Conservation (phyloP, 2,329 filamentous ascomycete species). For the Diaporthe batatas region DNA sequence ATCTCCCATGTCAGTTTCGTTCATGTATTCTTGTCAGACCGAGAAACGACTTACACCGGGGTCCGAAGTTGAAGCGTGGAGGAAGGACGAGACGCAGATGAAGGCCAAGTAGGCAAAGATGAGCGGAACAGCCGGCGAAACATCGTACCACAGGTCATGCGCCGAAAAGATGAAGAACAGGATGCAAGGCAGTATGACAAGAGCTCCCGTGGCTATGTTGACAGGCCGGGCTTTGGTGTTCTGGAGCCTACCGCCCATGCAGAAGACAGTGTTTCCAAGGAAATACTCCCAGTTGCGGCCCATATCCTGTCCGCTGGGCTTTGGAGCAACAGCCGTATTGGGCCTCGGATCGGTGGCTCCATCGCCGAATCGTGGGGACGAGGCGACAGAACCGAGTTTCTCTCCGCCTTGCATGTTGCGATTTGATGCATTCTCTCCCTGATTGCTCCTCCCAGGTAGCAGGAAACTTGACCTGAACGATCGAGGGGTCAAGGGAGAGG, state of each 20-base stretch:
- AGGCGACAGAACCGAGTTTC: conserved; percentile 85
- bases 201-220: conserved; percentile 85
- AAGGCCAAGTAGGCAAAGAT: conserved; percentile 93
- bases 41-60: conserved; percentile 79
- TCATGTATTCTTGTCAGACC: background rate
- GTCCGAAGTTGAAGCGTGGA: conserved; percentile 92
- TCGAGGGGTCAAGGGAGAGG: conserved; percentile 76
- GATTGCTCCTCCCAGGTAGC: conserved; percentile 69
- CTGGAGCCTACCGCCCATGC: conserved; percentile 85
- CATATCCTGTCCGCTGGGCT: conserved; percentile 53
- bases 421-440: conserved; percentile 61
- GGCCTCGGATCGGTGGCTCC: conserved; percentile 24
- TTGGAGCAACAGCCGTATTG: conserved; percentile 50
- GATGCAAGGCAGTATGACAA: conserved; percentile 82
- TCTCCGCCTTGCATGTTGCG: conserved; percentile 78
- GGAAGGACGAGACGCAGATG: conserved; percentile 90
- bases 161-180: conserved; percentile 91
- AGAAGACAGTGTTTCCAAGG: conserved; percentile 92
- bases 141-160: conserved; percentile 85
- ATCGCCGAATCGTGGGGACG: conserved; percentile 74
- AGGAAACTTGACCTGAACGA: conserved; percentile 85
- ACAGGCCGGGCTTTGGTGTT: conserved; percentile 90
- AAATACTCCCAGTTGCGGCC: conserved; percentile 93
- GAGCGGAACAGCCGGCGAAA: conserved; percentile 90
- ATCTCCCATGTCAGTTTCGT: conserved; percentile 42